A percentile compares a stretch with the other conserved stretches of the same genome.
Evolutionary conservation across 2,329 filamentous ascomycete genomes (phyloP).

Genomic region (Aspergillus tubingensis): DNA sequence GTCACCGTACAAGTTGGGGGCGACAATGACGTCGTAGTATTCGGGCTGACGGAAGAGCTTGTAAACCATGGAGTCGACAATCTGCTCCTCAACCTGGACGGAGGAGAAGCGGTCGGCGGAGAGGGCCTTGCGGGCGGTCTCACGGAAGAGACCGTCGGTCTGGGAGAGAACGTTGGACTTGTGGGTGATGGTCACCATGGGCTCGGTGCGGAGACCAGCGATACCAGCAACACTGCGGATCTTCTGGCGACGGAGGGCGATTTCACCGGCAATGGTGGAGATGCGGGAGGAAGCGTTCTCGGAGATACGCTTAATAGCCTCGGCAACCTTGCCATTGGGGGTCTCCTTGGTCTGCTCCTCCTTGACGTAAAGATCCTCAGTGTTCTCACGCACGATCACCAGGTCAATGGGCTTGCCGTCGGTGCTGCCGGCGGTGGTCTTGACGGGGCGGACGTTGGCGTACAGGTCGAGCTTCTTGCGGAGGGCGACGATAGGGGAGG

Average conservation of each 20-base stretch:
- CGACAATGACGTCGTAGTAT: slow-evolving; percentile 96
- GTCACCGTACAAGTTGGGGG: slow-evolving; percentile 96
- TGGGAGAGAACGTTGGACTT: slow-evolving; percentile 97
- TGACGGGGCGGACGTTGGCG: slow-evolving; percentile 95
- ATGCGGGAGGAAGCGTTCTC: slow-evolving; percentile 83
- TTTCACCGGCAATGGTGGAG: slow-evolving; percentile 89
- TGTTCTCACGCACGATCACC: slow-evolving; percentile 98
- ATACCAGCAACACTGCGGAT: slow-evolving; percentile 63
- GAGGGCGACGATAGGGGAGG: slow-evolving; percentile 91
- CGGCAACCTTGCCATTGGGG: slow-evolving; percentile 77
- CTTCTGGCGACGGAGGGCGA: slow-evolving; percentile 82
- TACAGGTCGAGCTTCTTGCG: slow-evolving; percentile 94
- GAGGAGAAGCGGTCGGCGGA: slow-evolving; percentile 63
- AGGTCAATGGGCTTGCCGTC: slow-evolving; percentile 74
- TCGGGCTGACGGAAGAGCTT: slow-evolving; percentile 96
- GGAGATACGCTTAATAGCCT: slow-evolving; percentile 96
- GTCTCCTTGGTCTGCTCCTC: slow-evolving; percentile 83
- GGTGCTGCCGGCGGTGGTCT: slow-evolving; percentile 64
- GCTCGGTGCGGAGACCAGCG: slow-evolving; percentile 58
- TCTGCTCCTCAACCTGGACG: slow-evolving; percentile 87
- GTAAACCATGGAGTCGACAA: slow-evolving; percentile 99
- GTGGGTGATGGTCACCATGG: slow-evolving; percentile 94
- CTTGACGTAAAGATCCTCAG: slow-evolving; percentile 97
- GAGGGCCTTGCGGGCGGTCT: slow-evolving; percentile 73
- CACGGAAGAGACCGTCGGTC: slow-evolving; percentile 93